Base-by-base conservation (phyloP, 73 alveolate genomes). In the Paramecium sexaurelia region DNA sequence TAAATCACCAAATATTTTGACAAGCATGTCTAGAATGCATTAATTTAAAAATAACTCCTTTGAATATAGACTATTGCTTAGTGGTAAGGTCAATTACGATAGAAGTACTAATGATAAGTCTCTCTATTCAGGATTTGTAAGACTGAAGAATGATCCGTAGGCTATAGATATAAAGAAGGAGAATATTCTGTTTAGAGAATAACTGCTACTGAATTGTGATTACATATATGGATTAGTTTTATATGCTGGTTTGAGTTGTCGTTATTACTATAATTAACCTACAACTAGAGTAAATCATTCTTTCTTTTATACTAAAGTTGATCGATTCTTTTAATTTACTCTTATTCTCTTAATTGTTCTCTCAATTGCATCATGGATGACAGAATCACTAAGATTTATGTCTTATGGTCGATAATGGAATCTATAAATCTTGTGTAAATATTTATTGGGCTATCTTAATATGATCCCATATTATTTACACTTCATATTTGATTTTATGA, bases 381-480 rank as follows among this genome's bases (percentile, higher is more conserved):
- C 55, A 8, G 90, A 78, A 78, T 78, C 90, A 19, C 24, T 78
- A 78, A 37, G 71, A 7, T 61, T 61, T 61, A 61, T 61, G 83
- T 15, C 32, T 41, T 37, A 78, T 39, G 90, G 75, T 24, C 7
- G 68, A 78, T 19, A 13, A 37, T 41, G 75, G 73, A 78, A 11
- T 78, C 15, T 41, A 20, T 29, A 43, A 7, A 22, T n/a, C 0
- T 24, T 78, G 36, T 32, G 61, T 39, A 24, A 19, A 6, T 78
- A 40, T 33, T 26, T 78, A 2, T 43, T 78, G 36, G 73, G 40
- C 6, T 78, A 78, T 45, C 43, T 78, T 24, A 78, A 78, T 45
- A 41, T 78, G 75, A 78, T 78, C 22, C 90, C 90, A 7, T 78
- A 41, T 11, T 78, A 78, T 43, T 39, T 78, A 61, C 83, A 61